Base-by-base conservation (phyloP, 768 basidiomycete species). In the Amanita muscaria region DNA sequence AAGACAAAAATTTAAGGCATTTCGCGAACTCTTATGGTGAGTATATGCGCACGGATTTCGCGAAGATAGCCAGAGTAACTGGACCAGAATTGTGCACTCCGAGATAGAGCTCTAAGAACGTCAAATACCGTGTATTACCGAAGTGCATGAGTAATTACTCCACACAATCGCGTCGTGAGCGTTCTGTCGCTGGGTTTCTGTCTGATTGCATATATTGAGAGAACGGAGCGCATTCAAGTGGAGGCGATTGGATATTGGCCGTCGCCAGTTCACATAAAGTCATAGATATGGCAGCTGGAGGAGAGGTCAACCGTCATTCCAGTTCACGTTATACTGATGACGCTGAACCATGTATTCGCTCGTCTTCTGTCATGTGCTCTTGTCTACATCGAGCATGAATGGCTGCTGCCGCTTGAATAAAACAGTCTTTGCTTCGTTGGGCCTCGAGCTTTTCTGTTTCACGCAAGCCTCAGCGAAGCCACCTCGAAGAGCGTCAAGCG, bases 11-110 rank as follows among this genome's bases (percentile, higher is more conserved):
- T 53, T n/a, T n/a, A n/a, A n/a, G n/a, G n/a, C n/a, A n/a, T 46
- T 52, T 51, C 39, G 47, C 23, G n/a, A 19, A 19, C 24, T 19
- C 10, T 9, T 12, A 22, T 32, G 18, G 19, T 43, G 27, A 27
- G 32, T 18, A 21, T 35, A 19, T 33, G 76, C 83, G 59, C 56
- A 83, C 85, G 76, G 46, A 84, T 70, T 68, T 88, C 84, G 34
- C 85, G 75, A 40, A 88, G 68, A 61, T 88, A 87, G 0, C 86
- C 86, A 2, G 86, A 88, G 59, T 87, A 88, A 46, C 83, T 86
- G 3, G 86, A 86, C 86, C 86, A 88, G 54, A 80, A 82, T 54
- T 88, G 86, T 6, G 85, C 76, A 56, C 86, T 88, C 39, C 84
- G 68, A 12, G 84, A 78, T 8, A 88, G 61, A 10, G 86, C 82